phyloP scores from a whole-genome alignment of 2,329 filamentous ascomycete species.

The Lachnellula willkommii region DNA sequence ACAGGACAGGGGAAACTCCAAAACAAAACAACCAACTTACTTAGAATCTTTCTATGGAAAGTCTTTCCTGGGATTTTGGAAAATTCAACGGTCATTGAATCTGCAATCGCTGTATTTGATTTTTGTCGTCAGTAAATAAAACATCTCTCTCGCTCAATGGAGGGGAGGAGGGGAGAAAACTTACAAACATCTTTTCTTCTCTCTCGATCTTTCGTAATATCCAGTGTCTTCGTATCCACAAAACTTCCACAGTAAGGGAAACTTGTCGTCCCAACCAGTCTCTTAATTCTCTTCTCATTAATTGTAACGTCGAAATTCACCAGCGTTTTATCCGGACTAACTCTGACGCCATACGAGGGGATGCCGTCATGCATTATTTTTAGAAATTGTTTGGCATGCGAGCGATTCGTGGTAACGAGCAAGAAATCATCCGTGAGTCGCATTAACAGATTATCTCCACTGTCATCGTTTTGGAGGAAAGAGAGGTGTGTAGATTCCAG shows the following conservation, averaged over 20 bases:
- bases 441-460: constrained; percentile 60
- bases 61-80: constrained; percentile 66
- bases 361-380: constrained; percentile 74
- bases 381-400: constrained; percentile 68
- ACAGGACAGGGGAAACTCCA: neutral
- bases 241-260: constrained; percentile 88
- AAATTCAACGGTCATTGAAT: constrained; percentile 75
- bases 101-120: constrained; percentile 45
- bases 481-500: constrained; percentile 65
- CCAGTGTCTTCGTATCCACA: constrained; percentile 70
- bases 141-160: neutral
- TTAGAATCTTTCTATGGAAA: constrained; percentile 75
- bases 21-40: constrained; percentile 36
- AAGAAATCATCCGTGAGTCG: constrained; percentile 91
- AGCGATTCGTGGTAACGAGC: constrained; percentile 67
- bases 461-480: constrained; percentile 49
- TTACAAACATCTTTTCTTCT: constrained; percentile 47
- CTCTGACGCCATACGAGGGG: constrained; percentile 71
- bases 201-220: constrained; percentile 65
- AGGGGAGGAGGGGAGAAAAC: constrained; percentile 20
- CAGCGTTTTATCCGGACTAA: constrained; percentile 74
- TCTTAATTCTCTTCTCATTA: constrained; percentile 46
- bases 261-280: constrained; percentile 36
- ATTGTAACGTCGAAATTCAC: constrained; percentile 72
- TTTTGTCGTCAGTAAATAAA: constrained; percentile 12